Base-by-base conservation (phyloP, 1,284 basidiomycete species). In the Cronartium ribicola region DNA sequence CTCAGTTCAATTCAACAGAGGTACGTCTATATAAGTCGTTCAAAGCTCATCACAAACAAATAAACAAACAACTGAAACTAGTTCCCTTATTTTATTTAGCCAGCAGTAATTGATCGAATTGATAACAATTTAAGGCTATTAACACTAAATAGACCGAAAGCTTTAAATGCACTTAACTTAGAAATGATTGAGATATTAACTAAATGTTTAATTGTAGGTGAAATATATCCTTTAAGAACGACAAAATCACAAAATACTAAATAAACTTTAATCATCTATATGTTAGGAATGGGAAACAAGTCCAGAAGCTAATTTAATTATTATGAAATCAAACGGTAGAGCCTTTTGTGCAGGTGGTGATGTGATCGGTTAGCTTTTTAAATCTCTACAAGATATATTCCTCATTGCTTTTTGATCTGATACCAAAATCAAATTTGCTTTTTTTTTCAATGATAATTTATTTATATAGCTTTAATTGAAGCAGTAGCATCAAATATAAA, bases 261-360 rank as follows among this genome's bases (percentile, higher is more conserved):
- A 48, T 29, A 1, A 2, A 37, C 5, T 11, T 39, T 62, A 37
- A 36, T 55, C 11, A 14, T 57, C 14, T 10, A n/a, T 36, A 14
- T 41, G 44, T 13, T 79, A 94, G 92, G 87, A 88, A 84, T 94
- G 92, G 91, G 85, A 86, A 77, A 82, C 85, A 48, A 89, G 90
- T 40, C 86, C 89, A 63, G 84, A 91, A 7, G 88, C 88, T 78
- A 86, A 87, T 76, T 85, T 91, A 39, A 87, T 97, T 76, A 86
- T 94, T 67, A 90, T 90, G 36, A 86, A 86, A 57, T 91, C 92
- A 22, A 84, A 84, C 39, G 91, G 90, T 11, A 85, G 88, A 75
- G 92, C 90, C 11, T 97, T 98, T 80, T 98, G 94, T 81, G 90
- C 92, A 5, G 96, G 95, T 29, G 95, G 95, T 70, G 96, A 99